Evolutionary conservation across 108 stramenopile species (phyloP).

Genomic region (Aureococcus anophagefferens): DNA sequence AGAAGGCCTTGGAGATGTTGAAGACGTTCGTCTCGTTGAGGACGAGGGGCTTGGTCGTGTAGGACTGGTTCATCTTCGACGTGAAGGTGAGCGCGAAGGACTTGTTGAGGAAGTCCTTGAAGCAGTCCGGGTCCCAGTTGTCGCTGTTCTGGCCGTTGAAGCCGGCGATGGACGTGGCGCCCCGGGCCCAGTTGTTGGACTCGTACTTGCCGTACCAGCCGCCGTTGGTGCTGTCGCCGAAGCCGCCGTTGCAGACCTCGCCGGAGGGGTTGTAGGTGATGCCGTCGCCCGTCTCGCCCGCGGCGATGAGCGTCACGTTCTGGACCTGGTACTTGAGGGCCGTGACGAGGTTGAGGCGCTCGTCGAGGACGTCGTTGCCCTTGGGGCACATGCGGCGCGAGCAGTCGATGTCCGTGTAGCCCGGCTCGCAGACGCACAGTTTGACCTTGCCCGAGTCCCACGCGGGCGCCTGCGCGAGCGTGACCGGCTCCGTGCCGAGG

Average conservation of each 20-base stretch:
- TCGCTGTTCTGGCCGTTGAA: too few species aligned
- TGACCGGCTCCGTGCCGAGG: background rate
- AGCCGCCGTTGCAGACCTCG: background rate
- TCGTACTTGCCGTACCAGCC: conserved; percentile 18
- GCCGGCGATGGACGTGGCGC: too few species aligned
- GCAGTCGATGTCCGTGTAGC: conserved; percentile 57
- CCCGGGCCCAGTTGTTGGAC: too few species aligned
- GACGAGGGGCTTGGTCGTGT: conserved; percentile 41
- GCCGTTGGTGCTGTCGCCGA: too few species aligned
- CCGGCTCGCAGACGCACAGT: conserved; percentile 59
- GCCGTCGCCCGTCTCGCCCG: conserved; percentile 13
- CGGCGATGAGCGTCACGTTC: conserved; percentile 26
- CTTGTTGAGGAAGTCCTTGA: conserved; percentile 15
- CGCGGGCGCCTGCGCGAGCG: background rate
- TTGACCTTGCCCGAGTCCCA: conserved; percentile 62
- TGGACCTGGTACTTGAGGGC: conserved; percentile 42
- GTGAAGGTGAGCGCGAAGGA: conserved; percentile 52
- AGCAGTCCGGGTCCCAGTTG: background rate
- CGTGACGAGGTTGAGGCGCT: conserved; percentile 23
- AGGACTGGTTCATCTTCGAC: conserved; percentile 48
- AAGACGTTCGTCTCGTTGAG: background rate
- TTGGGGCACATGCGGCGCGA: conserved; percentile 53
- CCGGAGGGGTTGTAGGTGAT: background rate
- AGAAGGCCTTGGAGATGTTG: too few species aligned
- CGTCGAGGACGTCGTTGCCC: conserved; percentile 59